These are phyloP conservation scores for Arthrinium phaeospermum DNA, from an alignment of 2,329 filamentous ascomycete genomes.

Conservation along the genomic window DNA sequence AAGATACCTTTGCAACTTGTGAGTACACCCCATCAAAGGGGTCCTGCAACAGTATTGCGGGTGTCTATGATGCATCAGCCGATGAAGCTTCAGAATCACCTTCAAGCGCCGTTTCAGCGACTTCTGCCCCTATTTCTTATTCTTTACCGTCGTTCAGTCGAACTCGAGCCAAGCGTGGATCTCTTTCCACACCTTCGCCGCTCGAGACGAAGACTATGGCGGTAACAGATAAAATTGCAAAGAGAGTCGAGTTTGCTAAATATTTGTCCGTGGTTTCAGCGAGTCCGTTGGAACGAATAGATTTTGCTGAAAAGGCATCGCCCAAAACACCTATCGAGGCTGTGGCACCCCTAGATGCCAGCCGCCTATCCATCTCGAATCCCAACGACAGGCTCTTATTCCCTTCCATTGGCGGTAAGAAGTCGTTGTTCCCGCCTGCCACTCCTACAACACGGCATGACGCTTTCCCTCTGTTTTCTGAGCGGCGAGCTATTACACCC, in stretches of 20 bases:
- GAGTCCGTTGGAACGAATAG: slow-evolving; percentile 64
- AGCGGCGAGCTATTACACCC: slow-evolving; percentile 69
- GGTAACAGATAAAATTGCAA: slow-evolving; percentile 38
- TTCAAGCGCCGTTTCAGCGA: slow-evolving; percentile 40
- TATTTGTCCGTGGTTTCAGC: slow-evolving; percentile 57
- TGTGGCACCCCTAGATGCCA: slow-evolving; percentile 79
- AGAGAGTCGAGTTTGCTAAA: slow-evolving; percentile 58
- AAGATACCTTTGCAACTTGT: slow-evolving; percentile 42
- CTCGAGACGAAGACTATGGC: slow-evolving; percentile 31
- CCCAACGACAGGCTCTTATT: slow-evolving; percentile 47
- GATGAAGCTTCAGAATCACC: slow-evolving; percentile 35
- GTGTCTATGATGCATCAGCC: slow-evolving; percentile 28
- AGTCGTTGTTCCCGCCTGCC: slow-evolving; percentile 67
- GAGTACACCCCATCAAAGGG: slow-evolving; percentile 46
- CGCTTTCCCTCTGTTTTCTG: slow-evolving; percentile 61
- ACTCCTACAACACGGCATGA: slow-evolving; percentile 77
- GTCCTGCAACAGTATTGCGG: slow-evolving; percentile 27
- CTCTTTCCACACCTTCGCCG: slow-evolving; percentile 43
- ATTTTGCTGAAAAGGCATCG: slow-evolving; percentile 55
- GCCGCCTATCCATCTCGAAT: slow-evolving; percentile 81
- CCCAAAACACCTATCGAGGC: slow-evolving; percentile 82
- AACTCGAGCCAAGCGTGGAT: slow-evolving; percentile 41
- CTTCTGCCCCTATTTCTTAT: slow-evolving; percentile 37
- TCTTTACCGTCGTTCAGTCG: slow-evolving; percentile 46
- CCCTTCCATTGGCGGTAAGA: slow-evolving; percentile 40